Evolutionary conservation across 2,329 filamentous ascomycete genomes (phyloP).

Genomic region (Cordyceps tenuipes): DNA sequence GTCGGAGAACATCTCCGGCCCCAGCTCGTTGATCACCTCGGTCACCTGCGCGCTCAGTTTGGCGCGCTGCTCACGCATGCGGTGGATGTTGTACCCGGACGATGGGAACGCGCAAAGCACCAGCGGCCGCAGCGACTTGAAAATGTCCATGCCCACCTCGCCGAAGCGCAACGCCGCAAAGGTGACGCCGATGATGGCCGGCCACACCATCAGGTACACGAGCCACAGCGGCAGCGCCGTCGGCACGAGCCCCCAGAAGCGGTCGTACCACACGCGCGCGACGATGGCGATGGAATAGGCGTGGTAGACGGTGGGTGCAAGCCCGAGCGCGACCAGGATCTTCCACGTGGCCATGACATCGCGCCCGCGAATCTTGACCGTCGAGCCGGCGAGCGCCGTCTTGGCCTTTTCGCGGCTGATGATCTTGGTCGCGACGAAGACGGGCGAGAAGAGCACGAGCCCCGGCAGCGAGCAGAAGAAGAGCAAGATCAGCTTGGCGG

Average conservation of each 20-base stretch:
- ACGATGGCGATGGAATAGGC: conserved; percentile 69
- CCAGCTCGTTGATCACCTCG: conserved; percentile 86
- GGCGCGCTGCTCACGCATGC: conserved; percentile 63
- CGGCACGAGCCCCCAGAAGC: conserved; percentile 74
- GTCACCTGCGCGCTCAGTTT: conserved; percentile 77
- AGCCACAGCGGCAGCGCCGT: conserved; percentile 71
- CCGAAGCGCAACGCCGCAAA: conserved; percentile 91
- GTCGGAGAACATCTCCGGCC: conserved; percentile 95
- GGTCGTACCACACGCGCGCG: conserved; percentile 71
- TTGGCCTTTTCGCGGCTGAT: conserved; percentile 77
- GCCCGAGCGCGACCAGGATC: conserved; percentile 74
- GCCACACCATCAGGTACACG: conserved; percentile 64
- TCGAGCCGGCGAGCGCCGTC: conserved; percentile 75
- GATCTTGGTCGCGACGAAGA: conserved; percentile 75
- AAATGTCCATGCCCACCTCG: conserved; percentile 97
- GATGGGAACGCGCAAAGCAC: conserved; percentile 77
- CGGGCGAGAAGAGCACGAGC: conserved; percentile 75
- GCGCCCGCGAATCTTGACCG: conserved; percentile 78
- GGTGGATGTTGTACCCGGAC: conserved; percentile 74
- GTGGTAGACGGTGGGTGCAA: conserved; percentile 75
- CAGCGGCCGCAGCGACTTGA: conserved; percentile 87
- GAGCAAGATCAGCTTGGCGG: conserved; percentile 68
- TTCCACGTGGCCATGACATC: conserved; percentile 96
- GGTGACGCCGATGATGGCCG: conserved; percentile 79
- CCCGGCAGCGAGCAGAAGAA: conserved; percentile 78